Base-by-base conservation (phyloP, 495 filamentous ascomycete species). In the Talaromyces liani region DNA sequence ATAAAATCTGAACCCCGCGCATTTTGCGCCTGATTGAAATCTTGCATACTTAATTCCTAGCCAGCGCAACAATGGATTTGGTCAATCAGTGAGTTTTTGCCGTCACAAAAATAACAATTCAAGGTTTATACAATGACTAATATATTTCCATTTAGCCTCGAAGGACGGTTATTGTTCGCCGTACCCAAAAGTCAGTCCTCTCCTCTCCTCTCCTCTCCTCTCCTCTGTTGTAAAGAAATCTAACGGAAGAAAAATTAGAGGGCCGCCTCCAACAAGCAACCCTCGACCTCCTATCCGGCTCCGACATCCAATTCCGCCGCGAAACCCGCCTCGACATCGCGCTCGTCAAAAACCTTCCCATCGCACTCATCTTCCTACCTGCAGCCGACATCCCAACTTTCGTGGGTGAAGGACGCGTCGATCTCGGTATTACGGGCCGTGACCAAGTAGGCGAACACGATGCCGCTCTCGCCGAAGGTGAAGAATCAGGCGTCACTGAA, bases 351-450 rank as follows among this genome's bases (percentile, higher is more conserved):
- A 98, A 98, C 77, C 85, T 93, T 34, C 91, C 90, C 33, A 91
- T 98, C 64, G 95, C 93, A 12, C 90, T 98, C 65, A 85, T 98
- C 75, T 98, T 98, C 82, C 91, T 98, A 41, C 94, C 94, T 25
- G 94, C 92, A 36, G 93, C 91, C 61, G 94, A 98, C 73, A 98
- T 98, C 71, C 95, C 94, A 27, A 93, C 90, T 60, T 98, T 97
- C 67, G 92, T 98, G 51, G 94, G 93, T 29, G 92, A 97, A 73
- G 94, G 94, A 31, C 85, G 88, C 58, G 94, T 98, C 14, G 92
- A 95, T 71, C 76, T 98, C 6, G 94, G 94, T 60, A 98, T 98
- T 66, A 98, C 94, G 0, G 94, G 94, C 39, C 82, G 84, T 60
- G 95, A 98, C 73, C 91, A 96, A 68, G 91, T 98, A 20, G 88